Evolutionary conservation across 1,284 basidiomycete species (phyloP), one percentile per base, ranked within the genome.

Genomic region (Trichosporon sp.): DNA sequence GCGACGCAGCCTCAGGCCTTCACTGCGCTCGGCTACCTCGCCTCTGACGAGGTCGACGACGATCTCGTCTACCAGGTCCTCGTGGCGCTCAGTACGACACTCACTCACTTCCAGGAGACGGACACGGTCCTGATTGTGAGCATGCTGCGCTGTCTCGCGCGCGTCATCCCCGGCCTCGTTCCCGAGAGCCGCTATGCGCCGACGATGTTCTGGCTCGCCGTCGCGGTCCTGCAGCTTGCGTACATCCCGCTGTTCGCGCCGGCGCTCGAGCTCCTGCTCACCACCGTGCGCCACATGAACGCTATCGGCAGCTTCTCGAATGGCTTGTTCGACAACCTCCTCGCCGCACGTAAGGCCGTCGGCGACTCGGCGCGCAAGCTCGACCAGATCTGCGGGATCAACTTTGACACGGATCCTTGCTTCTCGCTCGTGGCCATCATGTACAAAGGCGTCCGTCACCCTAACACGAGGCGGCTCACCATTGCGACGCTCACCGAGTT

Each of bases 1-100:
- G 88, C 90, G 19, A 87, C 95, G 27, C 94, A 96, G 77, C 88
- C 90, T 52, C 88, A 92, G 19, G 91, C 92, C 0, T 95, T 96
- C 76, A 86, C 91, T 31, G 87, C 90, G 2, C 85, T 97, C 13
- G 91, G 92, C 4, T 85, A 87, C 40, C 83, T 97, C 21, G 88
- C 90, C 82, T 86, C 58, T 82, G 85, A 80, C 60, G 90, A 92
- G 73, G 84, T 85, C 16, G 89, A 91, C 71, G 80, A 80, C 59
- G 79, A 80, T 57, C 68, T 79, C 8, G 73, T 80, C 14, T 80
- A 79, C 61, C 78, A 80, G 66, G 72, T 80, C 32, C 72, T 80
- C 33, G 77, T 78, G 2, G 78, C 79, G 19, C 76, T 81, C 63
- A 73, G 87, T 85, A n/a, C 83, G 83, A 69, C 86, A 5, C 68